A percentile compares a stretch with the other conserved stretches of the same genome.
Conservation (phyloP, 495 filamentous ascomycete species). For the Penicillium angulare region DNA sequence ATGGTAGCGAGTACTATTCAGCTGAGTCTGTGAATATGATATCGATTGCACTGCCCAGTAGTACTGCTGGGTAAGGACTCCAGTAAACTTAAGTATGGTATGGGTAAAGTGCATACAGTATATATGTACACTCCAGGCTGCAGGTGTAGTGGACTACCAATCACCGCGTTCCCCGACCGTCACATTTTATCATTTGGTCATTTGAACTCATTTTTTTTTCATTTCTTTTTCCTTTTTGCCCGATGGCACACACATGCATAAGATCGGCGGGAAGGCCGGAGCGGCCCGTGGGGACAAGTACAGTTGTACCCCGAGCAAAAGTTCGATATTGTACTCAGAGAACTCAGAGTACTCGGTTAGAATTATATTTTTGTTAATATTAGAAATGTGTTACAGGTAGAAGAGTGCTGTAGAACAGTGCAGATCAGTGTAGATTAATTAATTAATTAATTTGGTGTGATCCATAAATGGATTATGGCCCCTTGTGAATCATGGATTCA, state of each 20-base stretch:
- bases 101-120: too few relatives aligned
- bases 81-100: too few relatives aligned
- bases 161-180: not conserved
- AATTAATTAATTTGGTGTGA: too few relatives aligned
- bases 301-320: constrained; percentile 26
- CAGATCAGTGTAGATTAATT: too few relatives aligned
- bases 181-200: not conserved
- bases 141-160: not conserved
- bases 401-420: too few relatives aligned
- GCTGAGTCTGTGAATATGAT: too few relatives aligned
- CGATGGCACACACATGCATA: constrained; percentile 39
- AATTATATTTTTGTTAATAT: not conserved
- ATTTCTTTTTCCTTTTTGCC: constrained; percentile 13
- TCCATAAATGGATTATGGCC: too few relatives aligned
- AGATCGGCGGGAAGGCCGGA: constrained; percentile 49
- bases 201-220: not conserved
- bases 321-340: not conserved
- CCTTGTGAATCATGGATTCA: too few relatives aligned
- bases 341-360: not conserved
- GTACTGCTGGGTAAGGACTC: too few relatives aligned
- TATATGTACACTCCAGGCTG: too few relatives aligned
- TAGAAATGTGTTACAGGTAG: not conserved
- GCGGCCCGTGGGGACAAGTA: constrained; percentile 47
- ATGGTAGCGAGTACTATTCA: too few relatives aligned
- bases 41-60: too few relatives aligned